Base-by-base conservation (phyloP, 1,284 basidiomycete genomes). In the Amylostereum areolatum region DNA sequence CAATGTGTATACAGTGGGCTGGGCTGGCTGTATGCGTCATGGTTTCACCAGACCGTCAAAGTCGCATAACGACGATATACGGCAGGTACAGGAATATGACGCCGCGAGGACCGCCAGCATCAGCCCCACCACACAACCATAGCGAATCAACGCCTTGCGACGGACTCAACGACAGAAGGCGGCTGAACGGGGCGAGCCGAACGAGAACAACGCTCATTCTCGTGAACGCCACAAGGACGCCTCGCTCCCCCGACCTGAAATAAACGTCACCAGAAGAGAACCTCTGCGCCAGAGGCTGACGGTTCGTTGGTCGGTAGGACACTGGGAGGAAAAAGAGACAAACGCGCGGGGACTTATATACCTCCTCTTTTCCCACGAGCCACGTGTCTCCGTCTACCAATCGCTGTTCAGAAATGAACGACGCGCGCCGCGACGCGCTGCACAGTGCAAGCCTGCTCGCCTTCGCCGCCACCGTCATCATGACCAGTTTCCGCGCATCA, bases 51-150 rank as follows among this genome's bases (percentile, higher is more conserved):
- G 66, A 79, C 83, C 80, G 80, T 85, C 83, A 85, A 77, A 52
- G 80, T 77, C 74, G 83, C 83, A 76, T 83, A 85, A 81, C 81
- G 73, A 75, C 83, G 72, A 66, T 35, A 53, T 85, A 85, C 80
- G 77, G 81, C 74, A 78, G 76, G 80, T 81, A 74, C 68, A 82
- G 80, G 81, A 83, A 86, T 85, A 86, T 86, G 77, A 82, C 77
- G 78, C 77, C 72, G 71, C 72, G 61, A 60, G 58, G 57, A 62
- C 57, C 44, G 58, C 65, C 64, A 58, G 66, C 68, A 60, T 67
- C 68, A 65, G 63, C 70, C 70, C 68, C 68, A 64, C 61, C 43
- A 27, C 18, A 18, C 52, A n/a, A 43, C 12, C 24, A 40, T 54
- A 57, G 49, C 71, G 66, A 78, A 67, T 81, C 80, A 62, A 81